These are phyloP conservation scores for Podaxis sp. DNA, from an alignment of 768 basidiomycete genomes.

Conservation along the genomic window DNA sequence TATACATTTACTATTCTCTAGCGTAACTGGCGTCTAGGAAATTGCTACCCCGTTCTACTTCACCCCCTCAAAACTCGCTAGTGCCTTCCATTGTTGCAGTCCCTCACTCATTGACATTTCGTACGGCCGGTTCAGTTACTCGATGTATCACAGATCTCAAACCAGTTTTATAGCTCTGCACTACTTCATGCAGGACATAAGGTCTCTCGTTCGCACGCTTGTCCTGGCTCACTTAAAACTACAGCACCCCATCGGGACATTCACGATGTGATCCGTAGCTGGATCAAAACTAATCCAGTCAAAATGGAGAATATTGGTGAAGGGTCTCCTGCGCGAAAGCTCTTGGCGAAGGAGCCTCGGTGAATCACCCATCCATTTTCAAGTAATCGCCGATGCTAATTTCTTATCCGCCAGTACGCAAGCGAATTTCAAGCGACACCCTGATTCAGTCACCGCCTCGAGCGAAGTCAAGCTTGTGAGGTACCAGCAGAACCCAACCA, in stretches of 20 bases:
- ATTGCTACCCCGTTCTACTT: constrained; percentile 81
- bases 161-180: constrained; percentile 61
- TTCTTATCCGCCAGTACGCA: constrained; percentile 37
- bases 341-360: constrained; percentile 73
- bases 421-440: constrained; percentile 80
- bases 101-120: constrained; percentile 75
- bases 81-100: constrained; percentile 78
- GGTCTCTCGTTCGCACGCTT: constrained; percentile 90
- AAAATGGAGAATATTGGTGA: constrained; percentile 80
- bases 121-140: constrained; percentile 34
- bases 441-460: constrained; percentile 56
- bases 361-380: constrained; percentile 28
- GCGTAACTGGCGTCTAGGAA: constrained; percentile 50
- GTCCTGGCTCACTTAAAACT: constrained; percentile 89
- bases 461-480: constrained; percentile 77
- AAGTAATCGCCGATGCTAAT: neutral
- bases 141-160: neutral
- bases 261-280: constrained; percentile 84
- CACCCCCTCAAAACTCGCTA: constrained; percentile 76
- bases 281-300: constrained; percentile 80
- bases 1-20: neutral
- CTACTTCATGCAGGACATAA: constrained; percentile 82
- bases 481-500: constrained; percentile 89
- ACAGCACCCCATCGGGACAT: constrained; percentile 69
- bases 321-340: constrained; percentile 63